These are phyloP conservation scores for Ustilago trichophora DNA, from an alignment of 1,284 basidiomycete species.

Conservation along the genomic window DNA sequence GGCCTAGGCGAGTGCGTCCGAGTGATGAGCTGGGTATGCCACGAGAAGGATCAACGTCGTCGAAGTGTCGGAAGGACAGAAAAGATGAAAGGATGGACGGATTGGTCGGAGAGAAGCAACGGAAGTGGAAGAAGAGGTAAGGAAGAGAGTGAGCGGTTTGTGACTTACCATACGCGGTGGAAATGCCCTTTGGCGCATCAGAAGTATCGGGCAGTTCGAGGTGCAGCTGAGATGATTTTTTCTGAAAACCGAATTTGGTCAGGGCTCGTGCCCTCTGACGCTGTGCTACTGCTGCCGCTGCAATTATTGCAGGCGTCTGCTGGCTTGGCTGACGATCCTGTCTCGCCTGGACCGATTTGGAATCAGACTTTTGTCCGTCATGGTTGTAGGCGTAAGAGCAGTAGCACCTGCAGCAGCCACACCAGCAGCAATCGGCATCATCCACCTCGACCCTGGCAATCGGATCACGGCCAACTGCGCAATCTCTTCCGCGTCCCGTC, in stretches of 20 bases:
- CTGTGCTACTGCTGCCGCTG: no score
- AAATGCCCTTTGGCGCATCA: slow-evolving; percentile 5
- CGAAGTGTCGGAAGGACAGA: no score
- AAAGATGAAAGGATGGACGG: no score
- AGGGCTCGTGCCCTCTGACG: slow-evolving; percentile 8
- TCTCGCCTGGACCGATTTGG: no score
- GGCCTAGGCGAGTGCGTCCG: no score
- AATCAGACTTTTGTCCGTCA: neutral
- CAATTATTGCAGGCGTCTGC: no score
- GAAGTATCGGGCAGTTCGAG: slow-evolving; percentile 6
- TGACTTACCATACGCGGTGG: slow-evolving; percentile 11
- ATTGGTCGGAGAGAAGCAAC: neutral
- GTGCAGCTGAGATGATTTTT: slow-evolving; percentile 6
- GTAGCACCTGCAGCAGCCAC: no score
- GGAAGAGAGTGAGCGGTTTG: neutral
- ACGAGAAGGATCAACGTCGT: no score
- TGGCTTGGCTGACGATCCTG: no score
- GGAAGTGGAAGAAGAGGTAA: neutral
- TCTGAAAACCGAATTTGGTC: slow-evolving; percentile 6
- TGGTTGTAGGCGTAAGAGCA: neutral
- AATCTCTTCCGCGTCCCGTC: neutral
- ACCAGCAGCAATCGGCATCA: neutral
- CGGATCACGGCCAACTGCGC: neutral
- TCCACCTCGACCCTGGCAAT: neutral
- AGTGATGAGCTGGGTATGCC: no score